phyloP scores from a whole-genome alignment of 495 filamentous ascomycete species.

The Pyrenopolyporus hunteri region DNA sequence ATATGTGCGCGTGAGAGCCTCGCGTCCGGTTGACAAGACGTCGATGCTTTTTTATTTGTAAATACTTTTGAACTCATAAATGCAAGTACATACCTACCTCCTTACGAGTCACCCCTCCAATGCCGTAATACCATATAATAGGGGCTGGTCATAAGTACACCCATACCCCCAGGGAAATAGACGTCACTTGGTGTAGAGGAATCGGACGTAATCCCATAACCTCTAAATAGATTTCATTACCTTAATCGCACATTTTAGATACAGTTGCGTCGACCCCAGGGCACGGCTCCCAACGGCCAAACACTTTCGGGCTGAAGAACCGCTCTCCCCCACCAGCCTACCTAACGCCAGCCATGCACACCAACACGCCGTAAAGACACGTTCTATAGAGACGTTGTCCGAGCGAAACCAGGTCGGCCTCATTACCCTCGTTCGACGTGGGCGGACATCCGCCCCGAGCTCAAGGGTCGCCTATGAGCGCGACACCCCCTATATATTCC shows the following conservation, averaged over 20 bases:
- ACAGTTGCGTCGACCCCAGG: conserved; percentile 35
- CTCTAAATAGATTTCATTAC: conserved; percentile 26
- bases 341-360: conserved; percentile 44
- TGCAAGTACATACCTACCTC: not conserved
- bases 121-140: too few species aligned
- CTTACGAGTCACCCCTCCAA: too few species aligned
- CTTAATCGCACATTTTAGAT: conserved; percentile 30
- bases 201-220: too few species aligned
- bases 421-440: conserved; percentile 1
- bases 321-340: conserved; percentile 28
- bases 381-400: conserved; percentile 30
- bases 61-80: too few species aligned
- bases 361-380: conserved; percentile 33
- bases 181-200: too few species aligned
- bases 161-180: too few species aligned
- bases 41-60: too few species aligned
- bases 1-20: too few species aligned
- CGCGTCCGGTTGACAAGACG: too few species aligned
- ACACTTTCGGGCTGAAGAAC: conserved; percentile 28
- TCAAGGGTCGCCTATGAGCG: conserved; percentile 1
- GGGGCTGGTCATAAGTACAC: too few species aligned
- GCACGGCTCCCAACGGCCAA: conserved; percentile 16
- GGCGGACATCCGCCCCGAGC: not conserved
- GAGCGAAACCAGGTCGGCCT: not conserved
- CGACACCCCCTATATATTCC: conserved; percentile 1